Base-by-base conservation (phyloP, 2,329 filamentous ascomycete species). In the Nemania bipapillata region DNA sequence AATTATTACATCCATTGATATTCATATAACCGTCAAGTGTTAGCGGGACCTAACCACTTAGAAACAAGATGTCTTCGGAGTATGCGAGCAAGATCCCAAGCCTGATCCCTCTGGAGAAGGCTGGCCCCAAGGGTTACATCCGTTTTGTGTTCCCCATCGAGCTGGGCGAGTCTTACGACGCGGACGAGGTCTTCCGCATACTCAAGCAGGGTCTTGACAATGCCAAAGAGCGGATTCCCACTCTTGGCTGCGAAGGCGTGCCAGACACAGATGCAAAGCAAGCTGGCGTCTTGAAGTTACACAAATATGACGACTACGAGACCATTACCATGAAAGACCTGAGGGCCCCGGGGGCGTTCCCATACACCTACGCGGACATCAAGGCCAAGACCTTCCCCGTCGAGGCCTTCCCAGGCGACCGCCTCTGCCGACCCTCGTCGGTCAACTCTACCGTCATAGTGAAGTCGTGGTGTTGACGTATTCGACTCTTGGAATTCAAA, bases 111-210 rank as follows among this genome's bases (percentile, higher is more conserved):
- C 65, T 77, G 64, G 79, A 81, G 71, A 78, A 77, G 40, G 77
- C 76, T 35, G 79, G 79, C 0, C 78, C 79, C 3, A 79, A 79
- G 55, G 77, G 76, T 17, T 80, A 76, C 58, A 72, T 80, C 6
- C 78, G 78, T 15, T 77, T 77, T 47, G 66, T 80, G n/a, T 79
- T 81, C 50, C 77, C 77, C 2, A 77, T 81, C 35, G 76, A 79
- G 55, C 72, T 81, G 0, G 55, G 69, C 6, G 74, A 79, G 0
- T 59, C 74, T 35, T 80, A 80, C 60, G 70, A 80, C 47, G 52
- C 76, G 1, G 71, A 77, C 1, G 69, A 77, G 37, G 63, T 75
- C 8, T 72, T 74, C 12, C 30, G 62, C 0, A 66, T 78, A n/a
- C 70, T 80, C 15, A 73, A 73, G 54, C 62, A 71, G 12, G 79